These are phyloP conservation scores for Tetrapisispora iriomotensis DNA, from an alignment of 805 yeast genomes.

Conservation along the genomic window DNA sequence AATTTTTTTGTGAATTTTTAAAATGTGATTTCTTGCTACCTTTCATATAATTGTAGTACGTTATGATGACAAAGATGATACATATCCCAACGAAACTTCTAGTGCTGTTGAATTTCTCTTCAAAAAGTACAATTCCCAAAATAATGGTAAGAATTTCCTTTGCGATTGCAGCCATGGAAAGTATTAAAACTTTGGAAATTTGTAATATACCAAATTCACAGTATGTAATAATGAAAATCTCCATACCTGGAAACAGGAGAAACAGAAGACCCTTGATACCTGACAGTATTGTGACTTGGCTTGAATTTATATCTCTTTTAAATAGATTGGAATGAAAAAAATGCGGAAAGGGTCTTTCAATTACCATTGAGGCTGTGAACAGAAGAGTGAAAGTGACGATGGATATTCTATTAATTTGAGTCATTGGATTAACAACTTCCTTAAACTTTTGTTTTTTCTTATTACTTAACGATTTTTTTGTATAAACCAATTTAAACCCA, in stretches of 20 bases:
- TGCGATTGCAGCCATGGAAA: conserved; percentile 85
- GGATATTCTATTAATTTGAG: conserved; percentile 73
- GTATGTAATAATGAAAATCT: conserved; percentile 84
- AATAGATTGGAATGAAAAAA: conserved; percentile 20
- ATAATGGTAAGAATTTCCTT: conserved; percentile 81
- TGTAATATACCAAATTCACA: conserved; percentile 78
- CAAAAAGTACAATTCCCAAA: conserved; percentile 57
- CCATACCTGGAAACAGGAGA: conserved; percentile 68
- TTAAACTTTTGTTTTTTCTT: conserved; percentile 32
- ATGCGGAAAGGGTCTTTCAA: conserved; percentile 50
- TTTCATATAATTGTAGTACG: conserved; percentile 58
- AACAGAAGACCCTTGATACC: conserved; percentile 43
- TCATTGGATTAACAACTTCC: conserved; percentile 56
- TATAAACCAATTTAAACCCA: conserved; percentile 91
- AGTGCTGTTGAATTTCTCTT: conserved; percentile 51
- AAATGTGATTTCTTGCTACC: background rate
- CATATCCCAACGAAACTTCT: conserved; percentile 65
- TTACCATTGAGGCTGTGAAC: conserved; percentile 47
- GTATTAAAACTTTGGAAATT: conserved; percentile 72
- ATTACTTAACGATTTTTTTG: conserved; percentile 65
- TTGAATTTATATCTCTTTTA: conserved; percentile 3
- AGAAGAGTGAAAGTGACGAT: conserved; percentile 71
- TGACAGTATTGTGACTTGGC: conserved; percentile 24
- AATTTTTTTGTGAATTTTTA: background rate
- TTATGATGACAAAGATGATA: conserved; percentile 66